Percentiles rank a stretch among this genome's conserved stretches.
These are phyloP conservation scores for Aegilops sharonensis DNA, from an alignment of 176 grass and related monocot species.

Conservation along the genomic window DNA sequence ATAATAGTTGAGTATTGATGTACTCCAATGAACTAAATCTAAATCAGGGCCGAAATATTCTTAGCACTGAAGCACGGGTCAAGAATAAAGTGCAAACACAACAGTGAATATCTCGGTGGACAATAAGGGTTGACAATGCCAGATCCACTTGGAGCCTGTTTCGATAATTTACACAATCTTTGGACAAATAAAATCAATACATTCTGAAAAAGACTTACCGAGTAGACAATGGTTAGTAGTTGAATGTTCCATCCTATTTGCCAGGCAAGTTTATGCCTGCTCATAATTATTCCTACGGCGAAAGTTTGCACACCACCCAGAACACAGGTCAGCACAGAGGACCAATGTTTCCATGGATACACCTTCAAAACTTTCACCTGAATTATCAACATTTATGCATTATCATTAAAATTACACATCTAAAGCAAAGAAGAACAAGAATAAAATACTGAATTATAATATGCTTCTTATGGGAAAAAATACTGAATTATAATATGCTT, in stretches of 20 bases:
- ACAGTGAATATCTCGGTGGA: background rate
- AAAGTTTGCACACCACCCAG: constrained; percentile 7
- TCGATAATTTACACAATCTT: background rate
- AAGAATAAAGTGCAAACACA: background rate
- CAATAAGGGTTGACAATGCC: background rate
- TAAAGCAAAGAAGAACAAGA: background rate
- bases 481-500: background rate
- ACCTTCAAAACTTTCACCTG: constrained; percentile 11
- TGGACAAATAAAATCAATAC: too few species aligned
- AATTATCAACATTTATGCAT: background rate
- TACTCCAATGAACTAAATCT: background rate
- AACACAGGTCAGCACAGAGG: constrained; percentile 1
- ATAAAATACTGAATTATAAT: background rate
- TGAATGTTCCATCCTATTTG: too few species aligned
- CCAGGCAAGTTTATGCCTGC: background rate
- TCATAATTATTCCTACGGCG: background rate
- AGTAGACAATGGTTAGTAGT: too few species aligned
- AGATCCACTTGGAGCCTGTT: background rate
- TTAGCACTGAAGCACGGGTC: background rate
- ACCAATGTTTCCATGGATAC: constrained; percentile 21
- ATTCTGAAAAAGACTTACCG: too few species aligned
- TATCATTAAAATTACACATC: background rate
- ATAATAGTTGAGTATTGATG: background rate
- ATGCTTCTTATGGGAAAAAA: background rate
- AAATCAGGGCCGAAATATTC: background rate